Percentiles rank a stretch among this genome's conserved stretches.
These are phyloP conservation scores for Eudorina sp. DNA, from an alignment of 139 green algal species.

Conservation along the genomic window DNA sequence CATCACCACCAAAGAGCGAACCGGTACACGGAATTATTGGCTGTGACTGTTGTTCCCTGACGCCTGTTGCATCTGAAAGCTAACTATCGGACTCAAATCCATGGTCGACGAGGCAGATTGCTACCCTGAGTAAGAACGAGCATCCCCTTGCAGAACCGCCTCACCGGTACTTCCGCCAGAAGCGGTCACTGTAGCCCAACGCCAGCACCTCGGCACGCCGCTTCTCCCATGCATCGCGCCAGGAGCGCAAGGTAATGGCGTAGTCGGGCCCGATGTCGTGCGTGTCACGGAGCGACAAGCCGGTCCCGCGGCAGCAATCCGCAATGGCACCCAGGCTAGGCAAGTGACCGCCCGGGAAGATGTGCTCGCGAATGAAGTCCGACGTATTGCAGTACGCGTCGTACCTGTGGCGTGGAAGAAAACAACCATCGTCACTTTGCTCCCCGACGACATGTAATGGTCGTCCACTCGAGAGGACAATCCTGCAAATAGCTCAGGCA, in stretches of 20 bases:
- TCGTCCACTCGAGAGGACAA: too few relatives aligned
- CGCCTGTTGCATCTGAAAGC: too few relatives aligned
- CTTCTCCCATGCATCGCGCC: constrained; percentile 74
- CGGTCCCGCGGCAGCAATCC: constrained; percentile 75
- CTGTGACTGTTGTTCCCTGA: too few relatives aligned
- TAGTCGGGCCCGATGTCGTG: constrained; percentile 94
- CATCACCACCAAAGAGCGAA: too few relatives aligned
- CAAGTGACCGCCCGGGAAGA: constrained; percentile 95
- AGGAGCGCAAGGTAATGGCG: constrained; percentile 89
- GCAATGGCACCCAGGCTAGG: constrained; percentile 86
- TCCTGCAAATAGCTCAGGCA: too few relatives aligned
- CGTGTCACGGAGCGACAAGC: constrained; percentile 58
- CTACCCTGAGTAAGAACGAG: too few relatives aligned
- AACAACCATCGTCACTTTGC: too few relatives aligned
- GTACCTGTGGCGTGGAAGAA: too few relatives aligned
- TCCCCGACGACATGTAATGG: too few relatives aligned
- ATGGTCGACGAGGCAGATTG: too few relatives aligned
- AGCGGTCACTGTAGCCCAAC: constrained; percentile 85
- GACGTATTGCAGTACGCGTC: constrained; percentile 87
- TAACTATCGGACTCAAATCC: too few relatives aligned
- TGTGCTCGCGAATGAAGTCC: constrained; percentile 98
- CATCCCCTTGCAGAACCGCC: background rate
- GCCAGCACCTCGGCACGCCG: constrained; percentile 61
- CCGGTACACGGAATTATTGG: too few relatives aligned
- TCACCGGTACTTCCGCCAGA: constrained; percentile 89